Percentiles rank a stretch among this genome's conserved stretches.
phyloP scores from a whole-genome alignment of 1,284 basidiomycete species.

The Naganishia albida region DNA sequence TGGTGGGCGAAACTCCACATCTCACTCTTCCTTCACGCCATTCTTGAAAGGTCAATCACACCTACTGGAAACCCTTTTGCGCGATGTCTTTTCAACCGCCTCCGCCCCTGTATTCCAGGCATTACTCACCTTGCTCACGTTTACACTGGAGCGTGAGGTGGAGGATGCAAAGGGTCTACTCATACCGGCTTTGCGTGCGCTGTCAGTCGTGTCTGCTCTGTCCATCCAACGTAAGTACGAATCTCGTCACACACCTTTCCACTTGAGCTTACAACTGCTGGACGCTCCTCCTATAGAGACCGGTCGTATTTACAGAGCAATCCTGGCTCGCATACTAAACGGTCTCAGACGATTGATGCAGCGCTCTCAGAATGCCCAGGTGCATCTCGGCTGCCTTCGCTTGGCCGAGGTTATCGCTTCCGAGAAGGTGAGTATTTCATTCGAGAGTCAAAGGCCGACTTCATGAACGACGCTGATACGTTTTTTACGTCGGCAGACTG shows the following conservation, averaged over 20 bases:
- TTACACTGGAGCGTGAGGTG: constrained; percentile 5
- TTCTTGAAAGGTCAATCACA: neutral
- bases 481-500: constrained; percentile 6
- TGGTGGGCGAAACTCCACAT: neutral
- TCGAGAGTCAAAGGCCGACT: neutral
- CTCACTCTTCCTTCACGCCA: neutral
- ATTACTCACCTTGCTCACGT: constrained; percentile 1
- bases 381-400: constrained; percentile 9
- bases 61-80: constrained; percentile 3
- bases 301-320: constrained; percentile 8
- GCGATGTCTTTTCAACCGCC: constrained; percentile 3
- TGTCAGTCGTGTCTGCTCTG: constrained; percentile 3
- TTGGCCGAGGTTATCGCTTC: constrained; percentile 12
- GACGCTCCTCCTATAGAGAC: too few relatives aligned
- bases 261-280: neutral
- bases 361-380: neutral
- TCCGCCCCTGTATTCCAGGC: constrained; percentile 7
- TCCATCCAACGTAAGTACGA: constrained; percentile 19
- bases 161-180: constrained; percentile 7
- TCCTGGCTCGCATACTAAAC: constrained; percentile 15
- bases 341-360: constrained; percentile 1
- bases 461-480: neutral
- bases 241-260: neutral
- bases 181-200: constrained; percentile 7
- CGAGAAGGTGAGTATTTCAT: constrained; percentile 13